Percentiles rank a stretch among this genome's conserved stretches.
phyloP scores from a whole-genome alignment of 257 asterid genomes.

The Perilla frutescens region DNA sequence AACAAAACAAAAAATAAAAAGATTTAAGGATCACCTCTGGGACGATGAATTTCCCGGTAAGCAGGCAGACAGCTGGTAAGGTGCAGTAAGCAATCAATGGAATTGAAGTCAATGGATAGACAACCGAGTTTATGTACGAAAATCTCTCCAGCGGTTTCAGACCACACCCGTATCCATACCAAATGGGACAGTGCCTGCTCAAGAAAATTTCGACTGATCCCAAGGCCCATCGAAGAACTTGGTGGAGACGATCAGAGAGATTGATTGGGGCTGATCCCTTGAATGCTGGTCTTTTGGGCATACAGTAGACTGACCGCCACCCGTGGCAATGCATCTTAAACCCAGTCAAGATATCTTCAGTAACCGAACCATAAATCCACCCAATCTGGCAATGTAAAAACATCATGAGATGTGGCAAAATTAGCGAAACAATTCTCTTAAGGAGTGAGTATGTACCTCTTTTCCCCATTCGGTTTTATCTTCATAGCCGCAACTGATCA shows the following conservation, averaged over 20 bases:
- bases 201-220: constrained; percentile 91
- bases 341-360: constrained; percentile 97
- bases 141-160: constrained; percentile 94
- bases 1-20: too few species aligned
- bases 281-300: constrained; percentile 83
- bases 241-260: constrained; percentile 96
- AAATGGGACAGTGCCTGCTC: constrained; percentile 95
- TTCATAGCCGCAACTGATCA: constrained; percentile 95
- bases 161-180: constrained; percentile 98
- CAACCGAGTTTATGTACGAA: constrained; percentile 88
- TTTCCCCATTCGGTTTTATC: constrained; percentile 99
- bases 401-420: constrained; percentile 21
- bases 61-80: constrained; percentile 92
- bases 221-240: constrained; percentile 98
- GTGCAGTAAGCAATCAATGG: constrained; percentile 90
- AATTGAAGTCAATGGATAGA: constrained; percentile 89
- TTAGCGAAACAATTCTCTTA: not conserved
- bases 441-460: constrained; percentile 59
- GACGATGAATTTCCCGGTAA: constrained; percentile 91
- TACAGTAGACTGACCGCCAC: constrained; percentile 96
- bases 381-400: constrained; percentile 62
- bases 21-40: constrained; percentile 65
- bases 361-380: constrained; percentile 97
- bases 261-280: constrained; percentile 98
- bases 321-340: constrained; percentile 99